Conservation (phyloP, 2,329 filamentous ascomycete genomes). For the Penicillium sp. region DNA sequence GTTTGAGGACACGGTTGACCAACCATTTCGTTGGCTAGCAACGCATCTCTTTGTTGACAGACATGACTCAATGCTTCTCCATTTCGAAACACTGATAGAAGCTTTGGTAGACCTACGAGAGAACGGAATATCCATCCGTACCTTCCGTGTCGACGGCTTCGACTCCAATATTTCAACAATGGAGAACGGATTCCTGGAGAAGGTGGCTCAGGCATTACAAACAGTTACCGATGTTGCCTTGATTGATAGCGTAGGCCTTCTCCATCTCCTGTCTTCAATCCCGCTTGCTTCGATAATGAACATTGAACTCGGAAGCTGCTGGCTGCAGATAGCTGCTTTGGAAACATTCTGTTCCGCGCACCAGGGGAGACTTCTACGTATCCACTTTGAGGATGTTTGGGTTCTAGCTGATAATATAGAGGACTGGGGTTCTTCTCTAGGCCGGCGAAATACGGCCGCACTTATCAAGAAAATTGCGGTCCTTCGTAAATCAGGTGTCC, state of each 20-base stretch:
- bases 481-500: too few relatives aligned
- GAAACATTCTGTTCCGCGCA: background rate
- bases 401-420: background rate
- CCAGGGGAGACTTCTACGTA: background rate
- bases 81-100: conserved; percentile 1
- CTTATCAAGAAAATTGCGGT: background rate
- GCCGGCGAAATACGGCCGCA: background rate
- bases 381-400: conserved; percentile 1
- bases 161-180: background rate
- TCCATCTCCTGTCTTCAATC: background rate
- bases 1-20: background rate
- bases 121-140: background rate
- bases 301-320: background rate
- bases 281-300: background rate
- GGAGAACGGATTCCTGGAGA: background rate
- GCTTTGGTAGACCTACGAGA: background rate
- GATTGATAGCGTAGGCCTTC: background rate
- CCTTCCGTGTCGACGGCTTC: background rate
- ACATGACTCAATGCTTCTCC: background rate
- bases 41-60: background rate
- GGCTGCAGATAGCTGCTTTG: background rate
- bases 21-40: conserved; percentile 3
- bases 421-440: background rate
- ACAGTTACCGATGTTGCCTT: background rate
- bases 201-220: background rate